A percentile compares a stretch with the other conserved stretches of the same genome.
Evolutionary conservation across 805 yeast genomes (phyloP).

Genomic region (Hagleromyces aurorensis): DNA sequence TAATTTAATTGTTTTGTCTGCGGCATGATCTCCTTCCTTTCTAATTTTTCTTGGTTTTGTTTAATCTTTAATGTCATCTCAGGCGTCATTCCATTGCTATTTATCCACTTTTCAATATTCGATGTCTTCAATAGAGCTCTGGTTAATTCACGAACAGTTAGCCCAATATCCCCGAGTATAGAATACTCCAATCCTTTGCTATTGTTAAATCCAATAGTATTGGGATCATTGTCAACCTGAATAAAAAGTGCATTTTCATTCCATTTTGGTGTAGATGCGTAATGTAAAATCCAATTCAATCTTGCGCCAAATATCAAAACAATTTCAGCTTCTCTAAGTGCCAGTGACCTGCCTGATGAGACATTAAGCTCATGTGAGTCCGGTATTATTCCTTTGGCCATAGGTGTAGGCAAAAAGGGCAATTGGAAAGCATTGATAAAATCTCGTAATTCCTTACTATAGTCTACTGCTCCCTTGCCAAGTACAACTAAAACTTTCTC

Average conservation of each 20-base stretch:
- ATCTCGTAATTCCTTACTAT: constrained; percentile 32
- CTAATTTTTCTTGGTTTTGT: constrained; percentile 20
- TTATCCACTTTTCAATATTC: neutral
- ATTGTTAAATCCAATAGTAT: constrained; percentile 44
- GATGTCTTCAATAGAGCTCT: too few species aligned
- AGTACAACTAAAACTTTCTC: constrained; percentile 46
- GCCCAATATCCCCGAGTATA: constrained; percentile 47
- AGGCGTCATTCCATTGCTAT: constrained; percentile 7
- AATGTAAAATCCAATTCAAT: constrained; percentile 67
- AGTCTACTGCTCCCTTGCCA: constrained; percentile 60
- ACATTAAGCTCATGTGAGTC: constrained; percentile 43
- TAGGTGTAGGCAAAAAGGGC: constrained; percentile 66
- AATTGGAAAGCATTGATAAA: constrained; percentile 38
- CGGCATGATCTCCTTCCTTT: constrained; percentile 27
- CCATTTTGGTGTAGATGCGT: constrained; percentile 53
- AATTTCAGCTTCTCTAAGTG: constrained; percentile 49
- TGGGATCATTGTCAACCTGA: constrained; percentile 48
- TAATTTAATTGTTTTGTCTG: constrained; percentile 35
- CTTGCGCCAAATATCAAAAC: constrained; percentile 57
- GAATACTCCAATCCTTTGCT: constrained; percentile 33
- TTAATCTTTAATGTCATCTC: constrained; percentile 10
- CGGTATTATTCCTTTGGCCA: constrained; percentile 66
- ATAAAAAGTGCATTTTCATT: constrained; percentile 38
- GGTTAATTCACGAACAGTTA: constrained; percentile 34
- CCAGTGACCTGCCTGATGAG: constrained; percentile 59